Conservation (phyloP, 2,329 filamentous ascomycete species). For the Cryphonectria radicalis region DNA sequence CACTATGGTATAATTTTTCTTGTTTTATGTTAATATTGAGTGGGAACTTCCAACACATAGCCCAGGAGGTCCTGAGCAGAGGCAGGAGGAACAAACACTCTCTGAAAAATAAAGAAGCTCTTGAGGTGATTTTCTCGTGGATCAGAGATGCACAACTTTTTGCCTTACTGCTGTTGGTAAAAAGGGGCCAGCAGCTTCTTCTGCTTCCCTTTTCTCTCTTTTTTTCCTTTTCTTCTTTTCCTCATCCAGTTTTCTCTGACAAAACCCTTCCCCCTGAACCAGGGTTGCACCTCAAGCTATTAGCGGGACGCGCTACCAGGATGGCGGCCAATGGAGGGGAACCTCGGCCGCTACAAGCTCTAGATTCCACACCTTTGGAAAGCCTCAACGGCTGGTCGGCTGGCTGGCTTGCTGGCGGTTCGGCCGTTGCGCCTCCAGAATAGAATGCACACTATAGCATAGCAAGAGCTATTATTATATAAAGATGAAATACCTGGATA, state of each 20-base stretch:
- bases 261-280: slow-evolving; percentile 13
- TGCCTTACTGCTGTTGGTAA: background rate
- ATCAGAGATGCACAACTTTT: background rate
- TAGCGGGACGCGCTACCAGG: background rate
- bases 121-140: background rate
- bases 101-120: background rate
- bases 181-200: background rate
- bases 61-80: background rate
- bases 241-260: background rate
- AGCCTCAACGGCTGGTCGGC: background rate
- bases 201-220: too few relatives aligned
- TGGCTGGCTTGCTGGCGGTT: background rate
- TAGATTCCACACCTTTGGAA: background rate
- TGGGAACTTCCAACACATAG: background rate
- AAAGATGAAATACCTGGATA: background rate
- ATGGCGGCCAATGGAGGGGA: background rate
- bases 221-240: background rate
- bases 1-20: background rate
- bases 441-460: too few relatives aligned
- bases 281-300: slow-evolving; percentile 12
- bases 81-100: background rate
- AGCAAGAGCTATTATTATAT: too few relatives aligned
- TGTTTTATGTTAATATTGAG: background rate
- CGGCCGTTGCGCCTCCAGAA: too few relatives aligned
- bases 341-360: background rate